Conservation (phyloP, 768 basidiomycete genomes). For the Udeniomyces megalosporus region DNA sequence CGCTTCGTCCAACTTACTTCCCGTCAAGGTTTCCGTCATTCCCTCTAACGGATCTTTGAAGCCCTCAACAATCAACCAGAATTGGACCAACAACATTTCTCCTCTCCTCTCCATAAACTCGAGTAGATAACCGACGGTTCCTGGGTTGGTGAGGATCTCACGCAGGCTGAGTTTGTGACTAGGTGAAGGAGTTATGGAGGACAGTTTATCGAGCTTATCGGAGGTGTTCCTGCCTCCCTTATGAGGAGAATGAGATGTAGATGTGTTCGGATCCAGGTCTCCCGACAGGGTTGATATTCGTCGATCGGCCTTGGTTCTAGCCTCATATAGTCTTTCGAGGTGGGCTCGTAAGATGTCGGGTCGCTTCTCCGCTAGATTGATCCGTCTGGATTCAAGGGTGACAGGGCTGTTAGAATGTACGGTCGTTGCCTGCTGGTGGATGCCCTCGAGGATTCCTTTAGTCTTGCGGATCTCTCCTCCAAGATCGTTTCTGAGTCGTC, state of each 20-base stretch:
- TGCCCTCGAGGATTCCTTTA: slow-evolving; percentile 30
- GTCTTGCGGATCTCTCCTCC: slow-evolving; percentile 79
- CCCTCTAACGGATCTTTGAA: slow-evolving; percentile 92
- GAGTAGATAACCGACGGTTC: slow-evolving; percentile 87
- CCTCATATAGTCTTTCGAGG: slow-evolving; percentile 11
- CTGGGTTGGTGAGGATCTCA: slow-evolving; percentile 72
- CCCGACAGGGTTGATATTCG: slow-evolving; percentile 1
- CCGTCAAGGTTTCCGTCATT: slow-evolving; percentile 42
- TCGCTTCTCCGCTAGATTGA: background rate
- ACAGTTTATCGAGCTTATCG: background rate
- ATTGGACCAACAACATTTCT: slow-evolving; percentile 74
- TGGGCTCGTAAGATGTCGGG: slow-evolving; percentile 6
- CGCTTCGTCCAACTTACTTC: slow-evolving; percentile 38
- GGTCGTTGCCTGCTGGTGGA: too few species aligned
- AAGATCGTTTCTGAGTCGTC: slow-evolving; percentile 79
- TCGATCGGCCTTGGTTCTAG: background rate
- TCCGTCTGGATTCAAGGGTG: too few species aligned
- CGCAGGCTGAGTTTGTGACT: slow-evolving; percentile 41
- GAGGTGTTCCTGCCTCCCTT: too few species aligned
- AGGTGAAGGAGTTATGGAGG: background rate
- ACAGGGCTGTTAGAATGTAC: background rate
- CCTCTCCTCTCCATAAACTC: slow-evolving; percentile 91
- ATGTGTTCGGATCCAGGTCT: too few species aligned
- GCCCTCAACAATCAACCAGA: slow-evolving; percentile 93
- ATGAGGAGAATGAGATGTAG: too few species aligned